These are phyloP conservation scores for Lactarius indigo DNA, from an alignment of 768 basidiomycete species.

Conservation along the genomic window DNA sequence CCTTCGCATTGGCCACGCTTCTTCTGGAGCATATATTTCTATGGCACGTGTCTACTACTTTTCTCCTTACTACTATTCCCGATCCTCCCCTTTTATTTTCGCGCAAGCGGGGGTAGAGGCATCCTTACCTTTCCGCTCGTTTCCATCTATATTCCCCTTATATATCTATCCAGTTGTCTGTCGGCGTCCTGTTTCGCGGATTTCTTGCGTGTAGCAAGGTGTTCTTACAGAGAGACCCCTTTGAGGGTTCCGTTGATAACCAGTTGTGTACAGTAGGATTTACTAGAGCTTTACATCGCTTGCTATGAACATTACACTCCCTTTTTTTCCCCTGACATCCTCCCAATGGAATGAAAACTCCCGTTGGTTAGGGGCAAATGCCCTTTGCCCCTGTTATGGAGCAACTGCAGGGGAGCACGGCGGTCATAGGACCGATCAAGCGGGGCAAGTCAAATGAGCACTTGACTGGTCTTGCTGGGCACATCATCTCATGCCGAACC, in stretches of 20 bases:
- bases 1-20: constrained; percentile 12
- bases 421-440: no score
- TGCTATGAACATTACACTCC: constrained; percentile 21
- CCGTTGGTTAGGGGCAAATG: background rate
- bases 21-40: constrained; percentile 18
- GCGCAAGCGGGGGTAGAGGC: constrained; percentile 1
- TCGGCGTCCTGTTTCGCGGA: constrained; percentile 22
- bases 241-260: constrained; percentile 17
- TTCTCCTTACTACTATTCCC: background rate
- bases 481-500: no score
- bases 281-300: constrained; percentile 25
- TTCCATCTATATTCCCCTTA: constrained; percentile 23
- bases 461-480: no score
- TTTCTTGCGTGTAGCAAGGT: constrained; percentile 27
- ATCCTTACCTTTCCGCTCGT: constrained; percentile 18
- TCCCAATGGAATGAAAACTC: background rate
- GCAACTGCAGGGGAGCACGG: no score
- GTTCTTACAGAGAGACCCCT: constrained; percentile 24
- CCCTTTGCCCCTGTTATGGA: no score
- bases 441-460: no score
- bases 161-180: constrained; percentile 24
- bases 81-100: constrained; percentile 1
- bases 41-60: constrained; percentile 9
- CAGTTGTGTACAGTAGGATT: constrained; percentile 26
- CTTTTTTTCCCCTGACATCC: background rate